Base-by-base conservation (phyloP, 441 rosid genomes). In the Pelargonium cotyledonis region DNA sequence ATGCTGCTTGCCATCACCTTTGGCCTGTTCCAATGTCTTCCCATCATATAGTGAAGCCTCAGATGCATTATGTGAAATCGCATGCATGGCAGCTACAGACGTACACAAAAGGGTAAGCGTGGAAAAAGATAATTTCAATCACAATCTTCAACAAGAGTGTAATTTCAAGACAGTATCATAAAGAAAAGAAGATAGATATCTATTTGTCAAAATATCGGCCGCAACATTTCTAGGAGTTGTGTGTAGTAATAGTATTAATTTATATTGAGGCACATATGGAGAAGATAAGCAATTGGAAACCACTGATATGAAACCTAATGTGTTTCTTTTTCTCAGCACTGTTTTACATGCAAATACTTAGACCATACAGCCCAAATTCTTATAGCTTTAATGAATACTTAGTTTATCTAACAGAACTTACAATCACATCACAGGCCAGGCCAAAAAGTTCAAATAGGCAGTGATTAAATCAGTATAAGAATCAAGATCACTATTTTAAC, bases 1-100 rank as follows among this genome's bases (percentile, higher is more conserved):
- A 57, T 78, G 87, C 73, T 85, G 91, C 72, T 86, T 93, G n/a
- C 87, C 89, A 53, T 86, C 91, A 19, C 78, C 77, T 79, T 77
- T 88, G 29, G 80, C 65, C 5, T 80, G 76, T 63, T 86, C 92
- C 16, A 77, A 15, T 11, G 68, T 73, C 71, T 84, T 76, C 69
- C 82, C 81, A 61, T 83, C 85, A 53, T 78, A 76, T 2, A 67
- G 83, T 38, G 72, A 40, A 68, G 68, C 65, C 73, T 85, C 89
- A 15, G 88, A 70, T 63, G 80, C 49, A 80, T 70, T 75, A 15
- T 74, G 79, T 0, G 78, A 63, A 69, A 73, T 68, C 49, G 64
- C 75, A 73, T 78, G 89, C 81, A 71, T 69, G 66, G 83, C 60
- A 74, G 82, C 85, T 81, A 72, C 51, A 80, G 29, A 16, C 38